Evolutionary conservation across 805 yeast species (phyloP), one percentile per base, ranked within the genome.

Genomic region (Hanseniaspora pseudoguilliermondii): DNA sequence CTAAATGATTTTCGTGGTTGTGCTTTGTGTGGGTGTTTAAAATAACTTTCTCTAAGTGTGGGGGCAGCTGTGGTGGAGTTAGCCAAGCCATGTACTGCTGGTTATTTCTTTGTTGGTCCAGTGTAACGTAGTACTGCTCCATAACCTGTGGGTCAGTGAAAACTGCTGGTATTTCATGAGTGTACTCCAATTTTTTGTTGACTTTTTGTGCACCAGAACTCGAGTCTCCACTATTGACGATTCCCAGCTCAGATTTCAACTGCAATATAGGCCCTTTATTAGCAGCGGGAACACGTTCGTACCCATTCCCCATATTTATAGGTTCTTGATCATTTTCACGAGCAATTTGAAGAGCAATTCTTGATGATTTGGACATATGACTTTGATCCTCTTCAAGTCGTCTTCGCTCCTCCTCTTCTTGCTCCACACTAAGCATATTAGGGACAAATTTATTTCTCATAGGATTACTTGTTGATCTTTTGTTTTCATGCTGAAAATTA

Each of bases 51-150:
- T 93, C 98, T 58, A 93, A 75, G 68, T 91, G 98, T 10, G 98
- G 98, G 9, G 98, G 98, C 50, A 93, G 75, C 65, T 86, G 95
- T 23, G 98, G 98, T 21, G 98, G 97, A 34, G 95, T 88, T 54
- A 90, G 59, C 77, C 78, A 74, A 2, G 76, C 67, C 76, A 74
- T 82, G 73, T 71, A 80, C 72, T 72, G 78, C 70, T 68, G 82
- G 69, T 73, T 76, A 47, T 73, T 73, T 65, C 82, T 83, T 46
- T 83, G 79, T 62, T 79, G 83, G 64, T 86, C 95, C 51, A 86
- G 73, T 1, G 91, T 86, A 47, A 82, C 71, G 63, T 86, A 86
- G 64, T 86, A 86, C 61, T 84, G 89, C 65, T 86, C 91, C 95
- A 86, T 86, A 1, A 84, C 91, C 57, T 84, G 79, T 3, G 93